These are phyloP conservation scores for Discostella pseudostelligera DNA, from an alignment of 108 stramenopile species.

Conservation along the genomic window DNA sequence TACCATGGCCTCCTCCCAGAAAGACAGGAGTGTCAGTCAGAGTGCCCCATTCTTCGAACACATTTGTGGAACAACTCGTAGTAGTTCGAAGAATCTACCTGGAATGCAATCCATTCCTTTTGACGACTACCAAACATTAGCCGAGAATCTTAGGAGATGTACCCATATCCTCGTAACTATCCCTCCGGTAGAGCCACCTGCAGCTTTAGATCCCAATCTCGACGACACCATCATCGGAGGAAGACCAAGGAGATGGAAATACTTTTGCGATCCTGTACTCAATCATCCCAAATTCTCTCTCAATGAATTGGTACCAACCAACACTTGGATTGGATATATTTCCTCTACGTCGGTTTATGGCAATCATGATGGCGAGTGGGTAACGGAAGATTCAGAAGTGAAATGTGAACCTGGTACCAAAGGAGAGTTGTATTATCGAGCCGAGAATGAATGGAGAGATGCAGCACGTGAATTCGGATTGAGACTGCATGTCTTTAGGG, in stretches of 20 bases:
- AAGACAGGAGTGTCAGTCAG: not conserved
- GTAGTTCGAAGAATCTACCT: constrained; percentile 2
- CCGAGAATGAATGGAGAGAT: constrained; percentile 36
- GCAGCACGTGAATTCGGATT: constrained; percentile 15
- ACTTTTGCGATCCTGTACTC: constrained; percentile 31
- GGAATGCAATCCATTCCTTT: constrained; percentile 22
- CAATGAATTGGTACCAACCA: constrained; percentile 8
- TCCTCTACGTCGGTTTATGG: constrained; percentile 83
- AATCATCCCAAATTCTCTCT: constrained; percentile 23
- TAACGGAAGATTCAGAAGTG: constrained; percentile 58
- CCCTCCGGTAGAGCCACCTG: constrained; percentile 23
- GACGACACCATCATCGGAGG: constrained; percentile 13
- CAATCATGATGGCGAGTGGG: constrained; percentile 74
- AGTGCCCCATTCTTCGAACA: constrained; percentile 13
- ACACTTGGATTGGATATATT: constrained; percentile 57
- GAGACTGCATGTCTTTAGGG: constrained; percentile 60
- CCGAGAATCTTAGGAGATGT: constrained; percentile 14
- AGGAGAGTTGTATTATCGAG: constrained; percentile 28
- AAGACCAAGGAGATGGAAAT: constrained; percentile 17
- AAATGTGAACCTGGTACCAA: constrained; percentile 37
- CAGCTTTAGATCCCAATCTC: constrained; percentile 1
- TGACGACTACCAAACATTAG: constrained; percentile 9
- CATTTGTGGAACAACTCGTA: constrained; percentile 22
- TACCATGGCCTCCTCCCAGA: not conserved
- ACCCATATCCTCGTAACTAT: constrained; percentile 45